Base-by-base conservation (phyloP, 2,329 filamentous ascomycete genomes). In the Ceratocystis huliohia region DNA sequence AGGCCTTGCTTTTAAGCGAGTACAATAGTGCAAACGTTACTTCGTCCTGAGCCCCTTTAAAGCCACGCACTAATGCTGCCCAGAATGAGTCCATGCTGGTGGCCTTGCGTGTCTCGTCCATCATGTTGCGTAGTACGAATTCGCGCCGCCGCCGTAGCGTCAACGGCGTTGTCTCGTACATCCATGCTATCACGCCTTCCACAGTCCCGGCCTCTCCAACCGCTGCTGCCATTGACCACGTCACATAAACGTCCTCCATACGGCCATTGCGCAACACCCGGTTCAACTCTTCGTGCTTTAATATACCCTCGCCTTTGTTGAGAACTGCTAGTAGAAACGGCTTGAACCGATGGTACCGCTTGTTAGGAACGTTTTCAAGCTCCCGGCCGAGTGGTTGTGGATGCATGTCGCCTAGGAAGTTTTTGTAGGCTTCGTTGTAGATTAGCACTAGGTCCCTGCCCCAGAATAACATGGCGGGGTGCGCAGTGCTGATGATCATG, bases 211-310 rank as follows among this genome's bases (percentile, higher is more conserved):
- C 86, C 48, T 81, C 80, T 2, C 88, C 89, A 1, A 93, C 82
- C 69, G 93, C 79, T 0, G 89, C 89, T 30, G 93, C 87, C 53
- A 93, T 85, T 1, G 85, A 88, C 88, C 88, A 93, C 13, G 87
- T 89, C 73, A 93, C 93, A 72, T 89, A 93, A 0, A 88, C 85
- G 72, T 94, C 89, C 74, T 95, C 88, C 1, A 90, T 75, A 69
- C 83, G 90, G 1, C 85, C 83, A 69, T 84, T 83, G 6, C 89
- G 83, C 61, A 81, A 79, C 41, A 94, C 81, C 71, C 91, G 91
- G 1, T 93, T 78, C 66, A 84, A 84, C 69, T 93, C 88, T 71
- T 94, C 89, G 70, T 92, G 86, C 74, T 91, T 93, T 87, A 92
- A 89, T 0, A 86, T 91, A 0, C 89, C 87, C 75, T 91, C 86